These are phyloP conservation scores for Phytophthora fragariaefolia DNA, from an alignment of 352 stramenopile genomes.

Conservation along the genomic window DNA sequence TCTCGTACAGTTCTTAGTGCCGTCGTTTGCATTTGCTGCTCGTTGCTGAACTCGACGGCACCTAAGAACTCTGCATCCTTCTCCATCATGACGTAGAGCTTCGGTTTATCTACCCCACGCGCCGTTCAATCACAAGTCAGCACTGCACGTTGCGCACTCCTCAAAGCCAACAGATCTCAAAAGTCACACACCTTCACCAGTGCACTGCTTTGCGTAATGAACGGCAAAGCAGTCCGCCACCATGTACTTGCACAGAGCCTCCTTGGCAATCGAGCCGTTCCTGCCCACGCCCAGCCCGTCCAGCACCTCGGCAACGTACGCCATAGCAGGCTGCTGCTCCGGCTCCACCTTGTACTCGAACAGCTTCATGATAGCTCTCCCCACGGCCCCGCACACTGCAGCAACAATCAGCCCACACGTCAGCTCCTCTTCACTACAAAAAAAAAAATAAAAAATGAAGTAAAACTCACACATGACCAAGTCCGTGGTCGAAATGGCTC, in stretches of 20 bases:
- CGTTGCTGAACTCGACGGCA: slow-evolving; percentile 61
- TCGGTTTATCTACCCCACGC: slow-evolving; percentile 48
- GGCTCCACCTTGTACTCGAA: slow-evolving; percentile 60
- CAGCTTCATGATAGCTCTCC: slow-evolving; percentile 62
- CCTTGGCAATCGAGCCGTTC: slow-evolving; percentile 39
- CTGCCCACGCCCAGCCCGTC: slow-evolving; percentile 38
- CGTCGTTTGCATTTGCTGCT: slow-evolving; percentile 58
- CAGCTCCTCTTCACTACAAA: no score
- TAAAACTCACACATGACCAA: slow-evolving; percentile 51
- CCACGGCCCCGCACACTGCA: slow-evolving; percentile 55
- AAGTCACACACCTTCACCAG: slow-evolving; percentile 45
- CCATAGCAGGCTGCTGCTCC: slow-evolving; percentile 45
- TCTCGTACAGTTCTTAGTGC: slow-evolving; percentile 57
- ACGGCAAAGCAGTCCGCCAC: slow-evolving; percentile 56
- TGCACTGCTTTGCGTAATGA: slow-evolving; percentile 73
- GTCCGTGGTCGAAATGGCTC: slow-evolving; percentile 46
- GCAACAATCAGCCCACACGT: slow-evolving; percentile 2
- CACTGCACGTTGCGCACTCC: background rate
- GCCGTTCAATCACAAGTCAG: background rate
- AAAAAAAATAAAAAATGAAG: background rate
- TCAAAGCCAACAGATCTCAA: background rate
- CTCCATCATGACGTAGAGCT: slow-evolving; percentile 69
- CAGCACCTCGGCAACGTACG: slow-evolving; percentile 51
- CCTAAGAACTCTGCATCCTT: slow-evolving; percentile 69
- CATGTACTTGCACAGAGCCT: slow-evolving; percentile 57